Evolutionary conservation across 73 alveolate genomes (phyloP).

Genomic region (Stentor coeruleus): DNA sequence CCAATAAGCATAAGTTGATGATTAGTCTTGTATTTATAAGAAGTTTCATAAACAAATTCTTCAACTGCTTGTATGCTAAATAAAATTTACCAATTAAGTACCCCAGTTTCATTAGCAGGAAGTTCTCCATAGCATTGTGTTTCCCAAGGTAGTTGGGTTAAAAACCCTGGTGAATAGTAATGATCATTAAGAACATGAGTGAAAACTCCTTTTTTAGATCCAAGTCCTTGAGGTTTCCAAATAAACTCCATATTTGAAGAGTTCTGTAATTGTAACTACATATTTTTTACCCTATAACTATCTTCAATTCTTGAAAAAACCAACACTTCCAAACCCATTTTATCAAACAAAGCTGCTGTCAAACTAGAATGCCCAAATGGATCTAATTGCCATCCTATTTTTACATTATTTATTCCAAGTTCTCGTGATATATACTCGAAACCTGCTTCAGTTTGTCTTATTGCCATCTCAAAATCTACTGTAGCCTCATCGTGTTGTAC

Average conservation of each 20-base stretch:
- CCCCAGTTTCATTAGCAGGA: conserved; percentile 3
- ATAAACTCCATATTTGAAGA: conserved; percentile 70
- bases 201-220: conserved; percentile 32
- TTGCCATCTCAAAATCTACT: conserved; percentile 74
- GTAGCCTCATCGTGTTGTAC: conserved; percentile 91
- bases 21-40: background rate
- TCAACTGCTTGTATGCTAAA: background rate
- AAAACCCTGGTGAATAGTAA: conserved; percentile 38
- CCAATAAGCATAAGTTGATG: background rate
- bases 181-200: conserved; percentile 44
- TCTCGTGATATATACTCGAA: conserved; percentile 63
- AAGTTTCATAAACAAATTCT: background rate
- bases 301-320: conserved; percentile 82
- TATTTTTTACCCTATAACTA: conserved; percentile 56
- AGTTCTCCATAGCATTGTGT: background rate
- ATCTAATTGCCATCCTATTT: conserved; percentile 87
- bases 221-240: conserved; percentile 66
- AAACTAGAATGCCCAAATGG: conserved; percentile 90
- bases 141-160: background rate
- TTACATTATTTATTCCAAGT: conserved; percentile 58
- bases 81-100: background rate
- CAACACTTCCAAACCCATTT: conserved; percentile 89
- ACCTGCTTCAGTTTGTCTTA: conserved; percentile 79
- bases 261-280: conserved; percentile 41
- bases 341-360: conserved; percentile 68